Percentiles rank a stretch among this genome's conserved stretches.
Evolutionary conservation across 352 stramenopile species (phyloP).

Genomic region (Peronospora belbahrii): DNA sequence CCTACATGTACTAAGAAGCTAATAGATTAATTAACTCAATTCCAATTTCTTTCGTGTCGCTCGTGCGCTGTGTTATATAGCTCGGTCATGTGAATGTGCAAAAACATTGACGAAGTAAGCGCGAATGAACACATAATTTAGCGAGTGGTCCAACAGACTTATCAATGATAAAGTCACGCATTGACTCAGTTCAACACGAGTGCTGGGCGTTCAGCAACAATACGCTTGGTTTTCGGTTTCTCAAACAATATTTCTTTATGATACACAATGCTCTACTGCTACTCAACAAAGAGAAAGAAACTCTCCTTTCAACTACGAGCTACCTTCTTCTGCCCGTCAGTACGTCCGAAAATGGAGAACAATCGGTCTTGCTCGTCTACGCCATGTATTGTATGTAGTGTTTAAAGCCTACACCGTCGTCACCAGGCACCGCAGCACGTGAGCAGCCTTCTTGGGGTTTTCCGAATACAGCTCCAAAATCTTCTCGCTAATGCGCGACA

Average conservation of each 20-base stretch:
- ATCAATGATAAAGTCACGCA: not conserved
- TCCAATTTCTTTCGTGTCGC: slow-evolving; percentile 21
- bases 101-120: slow-evolving; percentile 28
- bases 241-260: slow-evolving; percentile 34
- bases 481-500: slow-evolving; percentile 48
- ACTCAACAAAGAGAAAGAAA: slow-evolving; percentile 26
- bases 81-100: slow-evolving; percentile 10
- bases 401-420: slow-evolving; percentile 13
- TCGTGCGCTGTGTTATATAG: not conserved
- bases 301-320: slow-evolving; percentile 26
- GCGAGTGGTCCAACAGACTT: not conserved
- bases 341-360: slow-evolving; percentile 11
- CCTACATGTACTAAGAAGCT: slow-evolving; percentile 20
- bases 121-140: slow-evolving; percentile 13
- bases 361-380: slow-evolving; percentile 21
- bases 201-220: not conserved
- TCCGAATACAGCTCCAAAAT: slow-evolving; percentile 43
- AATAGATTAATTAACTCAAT: slow-evolving; percentile 29
- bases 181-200: not conserved
- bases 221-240: slow-evolving; percentile 5
- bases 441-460: slow-evolving; percentile 45
- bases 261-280: slow-evolving; percentile 37
- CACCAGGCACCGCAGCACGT: slow-evolving; percentile 50
- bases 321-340: slow-evolving; percentile 18
- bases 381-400: not conserved